phyloP scores from a whole-genome alignment of 2,329 filamentous ascomycete genomes.

The Orbilia javanica region DNA sequence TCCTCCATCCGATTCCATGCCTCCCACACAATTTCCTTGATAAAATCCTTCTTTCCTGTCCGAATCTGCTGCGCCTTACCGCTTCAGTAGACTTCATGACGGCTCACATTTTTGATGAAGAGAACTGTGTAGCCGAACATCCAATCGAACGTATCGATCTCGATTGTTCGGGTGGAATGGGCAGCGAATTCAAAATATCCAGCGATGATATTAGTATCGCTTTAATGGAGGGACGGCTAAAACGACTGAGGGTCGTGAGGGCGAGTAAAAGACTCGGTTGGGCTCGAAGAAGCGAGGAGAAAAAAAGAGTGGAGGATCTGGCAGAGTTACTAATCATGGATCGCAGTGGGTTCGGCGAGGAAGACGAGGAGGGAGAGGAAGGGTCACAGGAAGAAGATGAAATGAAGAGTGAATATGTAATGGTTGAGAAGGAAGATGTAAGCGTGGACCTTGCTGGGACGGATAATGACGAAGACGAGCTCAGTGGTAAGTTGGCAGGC shows the following conservation, averaged over 20 bases:
- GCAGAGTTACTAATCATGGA: constrained; percentile 60
- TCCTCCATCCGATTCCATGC: constrained; percentile 61
- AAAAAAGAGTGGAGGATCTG: constrained; percentile 59
- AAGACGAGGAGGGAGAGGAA: constrained; percentile 22
- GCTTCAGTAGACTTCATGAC: constrained; percentile 62
- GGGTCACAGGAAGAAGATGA: constrained; percentile 51
- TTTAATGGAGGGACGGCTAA: constrained; percentile 60
- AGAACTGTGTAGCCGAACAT: constrained; percentile 59
- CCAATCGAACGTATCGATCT: constrained; percentile 61
- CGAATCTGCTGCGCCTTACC: constrained; percentile 58
- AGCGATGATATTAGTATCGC: constrained; percentile 62
- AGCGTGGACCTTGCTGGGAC: constrained; percentile 46
- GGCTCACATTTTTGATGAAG: constrained; percentile 61
- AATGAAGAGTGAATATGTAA: constrained; percentile 39
- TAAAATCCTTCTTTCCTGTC: constrained; percentile 60
- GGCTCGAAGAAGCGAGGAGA: constrained; percentile 49
- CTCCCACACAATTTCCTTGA: constrained; percentile 62
- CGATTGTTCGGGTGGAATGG: constrained; percentile 60
- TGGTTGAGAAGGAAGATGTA: constrained; percentile 53
- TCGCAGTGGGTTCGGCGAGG: constrained; percentile 54
- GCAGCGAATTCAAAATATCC: constrained; percentile 61
- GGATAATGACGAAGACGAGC: constrained; percentile 34
- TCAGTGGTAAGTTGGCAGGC: constrained; percentile 47
- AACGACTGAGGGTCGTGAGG: constrained; percentile 59
- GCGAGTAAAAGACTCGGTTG: constrained; percentile 60